Base-by-base conservation (phyloP, 352 stramenopile species). In the Pythium graminicola region DNA sequence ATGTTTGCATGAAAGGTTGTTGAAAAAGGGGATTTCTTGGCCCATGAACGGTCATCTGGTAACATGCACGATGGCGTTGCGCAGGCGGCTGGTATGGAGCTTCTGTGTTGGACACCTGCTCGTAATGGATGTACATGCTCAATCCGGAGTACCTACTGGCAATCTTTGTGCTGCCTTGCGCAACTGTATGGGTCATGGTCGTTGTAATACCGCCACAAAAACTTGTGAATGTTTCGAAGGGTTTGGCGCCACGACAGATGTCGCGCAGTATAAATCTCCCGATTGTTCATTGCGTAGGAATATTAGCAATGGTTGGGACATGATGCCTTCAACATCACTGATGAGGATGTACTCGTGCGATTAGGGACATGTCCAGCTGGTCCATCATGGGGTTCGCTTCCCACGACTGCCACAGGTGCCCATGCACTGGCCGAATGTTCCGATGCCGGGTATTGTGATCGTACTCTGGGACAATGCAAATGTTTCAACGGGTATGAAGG, bases 151-250 rank as follows among this genome's bases (percentile, higher is more conserved):
- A 22, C 58, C 63, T 9, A 83, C 72, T 1, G 75, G 71, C 10
- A 88, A 81, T 40, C 58, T 90, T n/a, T 97, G 86, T 64, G 64
- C 76, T 8, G 64, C 72, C 36, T 63, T 94, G 39, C 81, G 64
- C 56, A 85, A 90, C 56, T 97, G 90, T 72, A 96, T 93, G 45
- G 86, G 81, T 26, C 84, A 97, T 40, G 89, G 90, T 20, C 72
- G 70, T 29, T 97, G 90, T 67, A 71, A 91, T 55, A 77, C 83
- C 19, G 58, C 69, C 43, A 91, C 68, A 53, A 91, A 93, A 51
- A 90, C 67, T 10, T 97, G 91, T 66, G 62, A 68, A 17, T 97
- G 91, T 72, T 90, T 76, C 45, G 80, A 96, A 46, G 89, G 88
- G 17, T 97, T 72, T 42, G 91, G 91, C 24, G 76, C 85, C 14